A percentile compares a stretch with the other conserved stretches of the same genome.
phyloP scores from a whole-genome alignment of 106 monocot species.

The Platanthera guangdongensis region DNA sequence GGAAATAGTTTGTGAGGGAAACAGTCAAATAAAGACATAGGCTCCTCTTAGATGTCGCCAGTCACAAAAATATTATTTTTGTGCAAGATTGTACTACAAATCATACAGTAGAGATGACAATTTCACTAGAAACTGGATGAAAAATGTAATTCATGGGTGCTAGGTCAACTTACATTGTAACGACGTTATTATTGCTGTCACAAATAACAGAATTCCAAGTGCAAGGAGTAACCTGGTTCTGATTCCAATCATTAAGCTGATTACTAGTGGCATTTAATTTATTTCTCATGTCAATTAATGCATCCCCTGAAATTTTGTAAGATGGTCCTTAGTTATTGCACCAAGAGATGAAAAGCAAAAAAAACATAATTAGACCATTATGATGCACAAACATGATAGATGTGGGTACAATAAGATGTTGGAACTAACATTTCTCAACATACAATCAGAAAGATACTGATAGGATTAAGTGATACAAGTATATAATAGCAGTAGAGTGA shows the following conservation, averaged over 20 bases:
- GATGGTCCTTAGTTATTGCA: neutral
- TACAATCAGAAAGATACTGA: conserved; percentile 1
- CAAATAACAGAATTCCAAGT: conserved; percentile 65
- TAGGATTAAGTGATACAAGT: conserved; percentile 1
- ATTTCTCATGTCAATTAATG: conserved; percentile 63
- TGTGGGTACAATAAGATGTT: neutral
- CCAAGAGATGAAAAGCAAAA: neutral
- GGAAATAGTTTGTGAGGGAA: neutral
- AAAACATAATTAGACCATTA: neutral
- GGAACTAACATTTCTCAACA: neutral
- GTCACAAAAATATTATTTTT: neutral
- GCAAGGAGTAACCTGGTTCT: conserved; percentile 82
- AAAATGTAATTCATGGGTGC: neutral
- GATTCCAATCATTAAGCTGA: conserved; percentile 78
- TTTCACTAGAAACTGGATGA: neutral
- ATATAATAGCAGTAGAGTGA: neutral
- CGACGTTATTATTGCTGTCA: conserved; percentile 45
- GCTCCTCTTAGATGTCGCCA: neutral
- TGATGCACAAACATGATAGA: neutral
- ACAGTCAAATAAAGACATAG: neutral
- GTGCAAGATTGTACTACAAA: neutral
- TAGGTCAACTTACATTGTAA: conserved; percentile 51
- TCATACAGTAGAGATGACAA: neutral
- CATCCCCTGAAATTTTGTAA: conserved; percentile 46
- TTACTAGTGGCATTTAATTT: conserved; percentile 46